A percentile compares a stretch with the other conserved stretches of the same genome.
Conservation (phyloP, 352 stramenopile species). For the Phytopythium ostracodes region DNA sequence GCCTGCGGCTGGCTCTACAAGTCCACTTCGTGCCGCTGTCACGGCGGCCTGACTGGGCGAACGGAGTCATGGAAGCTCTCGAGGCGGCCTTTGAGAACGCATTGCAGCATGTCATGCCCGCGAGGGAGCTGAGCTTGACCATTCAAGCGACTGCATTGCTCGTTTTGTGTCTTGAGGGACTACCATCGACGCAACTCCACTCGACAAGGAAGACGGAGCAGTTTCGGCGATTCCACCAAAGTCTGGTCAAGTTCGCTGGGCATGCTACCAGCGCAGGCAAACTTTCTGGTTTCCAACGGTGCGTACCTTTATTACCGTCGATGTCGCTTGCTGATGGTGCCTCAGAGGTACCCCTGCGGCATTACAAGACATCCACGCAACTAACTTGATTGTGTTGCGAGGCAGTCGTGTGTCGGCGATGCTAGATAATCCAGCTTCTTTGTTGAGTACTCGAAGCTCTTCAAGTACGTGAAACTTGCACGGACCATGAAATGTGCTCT, state of each 20-base stretch:
- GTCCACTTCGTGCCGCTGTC: background rate
- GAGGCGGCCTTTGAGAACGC: background rate
- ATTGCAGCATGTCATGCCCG: background rate
- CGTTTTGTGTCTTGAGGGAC: background rate
- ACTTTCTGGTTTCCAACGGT: background rate
- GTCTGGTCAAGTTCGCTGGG: background rate
- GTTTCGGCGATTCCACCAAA: background rate
- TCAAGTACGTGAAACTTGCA: background rate
- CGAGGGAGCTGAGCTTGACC: background rate
- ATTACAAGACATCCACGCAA: background rate
- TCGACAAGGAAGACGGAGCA: background rate
- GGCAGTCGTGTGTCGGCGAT: background rate
- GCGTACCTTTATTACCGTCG: background rate
- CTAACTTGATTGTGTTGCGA: background rate
- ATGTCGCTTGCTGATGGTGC: background rate
- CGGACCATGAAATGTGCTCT: background rate
- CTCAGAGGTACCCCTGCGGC: too few relatives aligned
- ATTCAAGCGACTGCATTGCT: background rate
- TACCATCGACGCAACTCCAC: background rate
- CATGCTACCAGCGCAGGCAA: background rate
- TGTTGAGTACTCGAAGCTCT: too few relatives aligned
- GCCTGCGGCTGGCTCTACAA: background rate
- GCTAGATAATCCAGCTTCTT: background rate
- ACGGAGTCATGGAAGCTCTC: background rate
- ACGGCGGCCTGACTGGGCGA: background rate